Evolutionary conservation across 345 rosid genomes (phyloP), one percentile per base, ranked within the genome.

Genomic region (Arabidopsis arenosa): DNA sequence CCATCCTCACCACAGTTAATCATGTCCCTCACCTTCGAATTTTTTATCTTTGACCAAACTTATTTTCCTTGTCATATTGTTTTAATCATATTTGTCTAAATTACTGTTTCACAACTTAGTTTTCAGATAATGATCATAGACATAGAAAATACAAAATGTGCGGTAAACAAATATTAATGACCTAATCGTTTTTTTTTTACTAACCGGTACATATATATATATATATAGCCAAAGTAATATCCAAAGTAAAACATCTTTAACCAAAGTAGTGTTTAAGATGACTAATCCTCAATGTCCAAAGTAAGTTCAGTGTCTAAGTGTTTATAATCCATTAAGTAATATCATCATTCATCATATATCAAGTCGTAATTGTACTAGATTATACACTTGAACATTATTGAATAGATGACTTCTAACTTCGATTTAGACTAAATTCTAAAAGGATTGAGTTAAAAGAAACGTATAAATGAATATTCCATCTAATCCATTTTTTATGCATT

Each of bases 1-100:
- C 51, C 35, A 47, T 64, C 67, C 37, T 65, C 47, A 67, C 59
- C 73, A 58, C 54, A 49, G 45, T 73, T 71, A 72, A 72, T 52
- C 17, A 41, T 72, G 70, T 35, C 65, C 53, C 47, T 73, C 56
- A 9, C 71, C 37, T 73, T 73, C 32, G 28, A 73, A n/a, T 15
- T 47, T 54, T 67, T 54, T 64, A 44, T 54, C 15, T 64, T 63
- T 73, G 71, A 74, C 64, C 55, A 64, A 64, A 64, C 32, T 63
- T 2, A 26, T 33, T 62, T 73, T 2, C 23, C 33, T 51, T 40
- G n/a, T 52, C 15, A 72, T 14, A 6, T 11, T 14, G 3, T 35
- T 26, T 48, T 23, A 23, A 14, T 5, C 23, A 21, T 35, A 47
- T 6, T 8, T 33, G 0, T 70, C 65, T 18, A 45, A 12, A 9